Percentiles rank a stretch among this genome's conserved stretches.
Evolutionary conservation across 129 eudicot species (phyloP).

Genomic region (Artemisia tridentata): DNA sequence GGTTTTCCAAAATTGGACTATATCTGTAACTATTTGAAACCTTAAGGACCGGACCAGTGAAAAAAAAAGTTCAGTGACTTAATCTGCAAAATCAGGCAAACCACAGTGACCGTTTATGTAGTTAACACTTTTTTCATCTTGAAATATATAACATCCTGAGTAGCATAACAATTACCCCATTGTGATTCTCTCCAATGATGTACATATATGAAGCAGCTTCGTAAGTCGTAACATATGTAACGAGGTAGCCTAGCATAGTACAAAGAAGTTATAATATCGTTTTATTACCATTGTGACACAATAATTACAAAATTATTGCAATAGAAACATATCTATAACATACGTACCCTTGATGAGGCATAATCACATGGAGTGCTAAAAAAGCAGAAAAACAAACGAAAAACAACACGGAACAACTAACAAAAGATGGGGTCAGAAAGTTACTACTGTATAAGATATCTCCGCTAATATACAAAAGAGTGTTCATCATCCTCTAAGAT

Average conservation of each 20-base stretch:
- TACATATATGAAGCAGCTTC: background rate
- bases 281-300: slow-evolving; percentile 30
- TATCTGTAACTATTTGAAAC: too few relatives aligned
- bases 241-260: background rate
- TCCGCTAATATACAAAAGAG: slow-evolving; percentile 36
- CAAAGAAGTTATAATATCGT: slow-evolving; percentile 17
- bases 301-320: slow-evolving; percentile 23
- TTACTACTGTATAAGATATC: slow-evolving; percentile 29
- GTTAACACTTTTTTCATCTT: background rate
- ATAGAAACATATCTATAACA: slow-evolving; percentile 18
- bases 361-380: slow-evolving; percentile 13
- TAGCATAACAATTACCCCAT: background rate
- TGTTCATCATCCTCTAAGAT: slow-evolving; percentile 37
- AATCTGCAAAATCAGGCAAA: too few relatives aligned
- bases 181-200: too few relatives aligned
- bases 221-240: background rate
- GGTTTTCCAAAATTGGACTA: too few relatives aligned
- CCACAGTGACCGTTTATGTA: too few relatives aligned
- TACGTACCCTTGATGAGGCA: background rate
- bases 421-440: slow-evolving; percentile 38
- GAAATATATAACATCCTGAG: slow-evolving; percentile 1
- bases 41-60: too few relatives aligned
- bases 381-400: slow-evolving; percentile 24
- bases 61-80: too few relatives aligned
- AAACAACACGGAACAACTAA: slow-evolving; percentile 16